Base-by-base conservation (phyloP, 2,329 filamentous ascomycete species). In the Fusarium pseudograminearum region DNA sequence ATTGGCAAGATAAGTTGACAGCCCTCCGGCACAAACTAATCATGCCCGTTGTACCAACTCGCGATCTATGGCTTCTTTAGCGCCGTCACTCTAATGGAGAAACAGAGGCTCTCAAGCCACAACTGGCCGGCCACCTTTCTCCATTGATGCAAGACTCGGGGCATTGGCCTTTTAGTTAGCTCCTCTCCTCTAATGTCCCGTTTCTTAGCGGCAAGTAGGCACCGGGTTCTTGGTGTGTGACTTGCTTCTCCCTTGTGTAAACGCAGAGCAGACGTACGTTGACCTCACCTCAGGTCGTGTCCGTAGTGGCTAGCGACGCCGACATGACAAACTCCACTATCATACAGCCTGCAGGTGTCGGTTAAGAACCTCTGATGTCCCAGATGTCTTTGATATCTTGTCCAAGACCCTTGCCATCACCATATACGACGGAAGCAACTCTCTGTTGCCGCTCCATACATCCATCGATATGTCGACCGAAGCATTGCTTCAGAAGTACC, bases 401-500 rank as follows among this genome's bases (percentile, higher is more conserved):
- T 44, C 28, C 44, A 31, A 46, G 48, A 58, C 31, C 47, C 56
- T 56, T 53, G 45, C n/a, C 40, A 55, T 67, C 58, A 56, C 47
- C 52, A 47, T 31, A 34, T 31, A 62, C 57, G 56, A 55, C 57
- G 54, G 46, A 48, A 64, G 63, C 56, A 51, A 66, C 45, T 63
- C 44, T 28, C 48, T 41, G 50, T 53, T 67, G 62, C 57, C 61
- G 45, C 54, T 66, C 56, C 50, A 57, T 51, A 44, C 45, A 48
- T 50, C 55, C 52, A 38, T 58, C 56, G 45, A 30, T 53, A 76
- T 76, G 73, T 72, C 72, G 40, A 65, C 66, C 16, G 62, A 73
- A 53, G 71, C 80, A 16, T 70, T 85, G 28, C 73, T 84, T 33
- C 69, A 73, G 31, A 65, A 79, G 65, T 86, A 84, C 65, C 69